Base-by-base conservation (phyloP, 495 filamentous ascomycete genomes). In the Cudoniella acicularis region DNA sequence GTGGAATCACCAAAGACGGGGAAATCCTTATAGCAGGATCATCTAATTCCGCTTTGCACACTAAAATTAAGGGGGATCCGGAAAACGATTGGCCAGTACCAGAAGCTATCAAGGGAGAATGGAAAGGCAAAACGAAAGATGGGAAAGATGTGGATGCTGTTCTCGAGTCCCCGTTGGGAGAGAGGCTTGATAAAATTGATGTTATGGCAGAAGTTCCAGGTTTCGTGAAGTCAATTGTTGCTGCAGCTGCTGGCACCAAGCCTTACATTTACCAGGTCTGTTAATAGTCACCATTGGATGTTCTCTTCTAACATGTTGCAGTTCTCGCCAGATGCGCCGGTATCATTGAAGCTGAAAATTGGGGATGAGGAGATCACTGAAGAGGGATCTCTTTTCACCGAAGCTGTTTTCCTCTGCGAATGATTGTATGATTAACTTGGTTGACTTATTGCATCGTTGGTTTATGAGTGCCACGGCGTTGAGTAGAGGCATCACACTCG, bases 221-320 rank as follows among this genome's bases (percentile, higher is more conserved):
- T 25, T 96, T 98, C 66, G 87, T 98, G 67, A 98, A 98, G 83
- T 84, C 81, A 49, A 88, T 98, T 70, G 91, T 95, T 10, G 89
- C 88, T 41, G 85, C 80, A 45, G 90, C 92, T 43, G 90, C 85
- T 1, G 94, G 94, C 60, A 93, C 94, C 20, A 91, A 89, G 75
- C 95, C 94, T 9, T 98, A 96, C 70, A 97, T 98, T 68, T 98
- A 96, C 76, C 93, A 96, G 83, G 92, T 93, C 67, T 43, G 78
- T 67, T 22, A 17, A 36, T n/a, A 42, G 18, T 42, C 1, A 25
- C 49, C 11, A 47, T 41, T 26, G 52, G 24, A 41, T 17, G 26
- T 11, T 2, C 23, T 59, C 53, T 50, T 42, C 69, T 73, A 64
- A 76, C 67, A 42, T 40, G 11, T n/a, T 62, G 11, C 50, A 93